Conservation (phyloP, 2,329 filamentous ascomycete genomes). For the Aspergillus sp. region DNA sequence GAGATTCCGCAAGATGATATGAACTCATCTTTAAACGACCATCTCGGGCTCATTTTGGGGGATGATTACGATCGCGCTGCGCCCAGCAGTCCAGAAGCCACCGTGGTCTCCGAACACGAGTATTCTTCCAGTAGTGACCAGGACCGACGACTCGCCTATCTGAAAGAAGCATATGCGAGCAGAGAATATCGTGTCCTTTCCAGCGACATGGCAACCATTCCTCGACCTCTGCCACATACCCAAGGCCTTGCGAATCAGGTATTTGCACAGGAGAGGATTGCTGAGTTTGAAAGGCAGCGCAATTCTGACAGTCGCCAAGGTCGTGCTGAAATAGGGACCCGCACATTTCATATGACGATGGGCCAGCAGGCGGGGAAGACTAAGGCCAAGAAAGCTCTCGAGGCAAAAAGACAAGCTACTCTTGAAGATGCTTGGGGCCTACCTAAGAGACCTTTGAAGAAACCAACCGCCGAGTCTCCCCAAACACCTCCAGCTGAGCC, state of each 20-base stretch:
- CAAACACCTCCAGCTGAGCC: neutral
- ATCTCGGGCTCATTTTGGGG: slow-evolving; percentile 10
- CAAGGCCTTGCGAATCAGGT: slow-evolving; percentile 1
- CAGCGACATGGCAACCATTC: neutral
- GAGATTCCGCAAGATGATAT: neutral
- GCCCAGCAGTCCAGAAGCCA: neutral
- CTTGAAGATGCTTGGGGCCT: slow-evolving; percentile 30
- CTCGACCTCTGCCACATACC: neutral
- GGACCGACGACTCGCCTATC: slow-evolving; percentile 1
- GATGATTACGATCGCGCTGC: neutral
- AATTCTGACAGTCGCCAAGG: slow-evolving; percentile 10
- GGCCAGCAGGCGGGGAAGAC: slow-evolving; percentile 25
- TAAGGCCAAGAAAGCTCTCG: slow-evolving; percentile 14
- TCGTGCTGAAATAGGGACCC: slow-evolving; percentile 19
- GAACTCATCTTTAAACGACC: neutral
- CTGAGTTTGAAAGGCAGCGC: slow-evolving; percentile 13
- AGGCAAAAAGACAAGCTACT: slow-evolving; percentile 26
- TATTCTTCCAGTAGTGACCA: neutral
- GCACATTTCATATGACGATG: slow-evolving; percentile 31
- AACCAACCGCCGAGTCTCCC: neutral
- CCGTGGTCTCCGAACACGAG: neutral
- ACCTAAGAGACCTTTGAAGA: slow-evolving; percentile 10
- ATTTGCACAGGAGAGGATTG: slow-evolving; percentile 9
- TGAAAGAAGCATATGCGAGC: neutral
- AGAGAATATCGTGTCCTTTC: neutral